Conservation (phyloP, 352 stramenopile genomes). For the Phytophthora colocasiae region DNA sequence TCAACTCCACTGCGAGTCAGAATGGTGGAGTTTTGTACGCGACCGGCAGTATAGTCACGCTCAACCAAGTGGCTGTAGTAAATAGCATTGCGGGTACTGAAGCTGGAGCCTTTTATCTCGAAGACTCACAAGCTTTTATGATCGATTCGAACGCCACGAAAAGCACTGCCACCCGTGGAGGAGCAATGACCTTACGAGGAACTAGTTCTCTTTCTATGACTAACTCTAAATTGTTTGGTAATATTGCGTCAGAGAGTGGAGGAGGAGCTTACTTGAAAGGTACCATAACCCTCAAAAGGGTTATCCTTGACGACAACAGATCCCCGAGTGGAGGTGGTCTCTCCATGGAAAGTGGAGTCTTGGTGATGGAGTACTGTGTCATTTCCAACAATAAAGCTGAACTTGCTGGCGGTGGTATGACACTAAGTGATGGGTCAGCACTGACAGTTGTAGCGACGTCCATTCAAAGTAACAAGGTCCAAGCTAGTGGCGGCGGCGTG, state of each 20-base stretch:
- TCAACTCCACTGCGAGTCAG: slow-evolving; percentile 10
- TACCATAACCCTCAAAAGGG: slow-evolving; percentile 12
- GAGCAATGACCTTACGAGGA: slow-evolving; percentile 31
- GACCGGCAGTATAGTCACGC: slow-evolving; percentile 14
- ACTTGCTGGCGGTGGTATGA: slow-evolving; percentile 23
- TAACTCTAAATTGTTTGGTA: slow-evolving; percentile 11
- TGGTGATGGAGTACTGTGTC: slow-evolving; percentile 20
- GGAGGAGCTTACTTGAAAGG: slow-evolving; percentile 27
- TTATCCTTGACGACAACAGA: slow-evolving; percentile 13
- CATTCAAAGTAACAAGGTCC: slow-evolving; percentile 20
- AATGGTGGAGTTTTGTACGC: slow-evolving; percentile 42
- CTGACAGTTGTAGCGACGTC: slow-evolving; percentile 8
- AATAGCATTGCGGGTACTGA: slow-evolving; percentile 22
- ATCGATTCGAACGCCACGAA: slow-evolving; percentile 33
- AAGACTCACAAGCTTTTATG: slow-evolving; percentile 25
- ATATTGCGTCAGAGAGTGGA: slow-evolving; percentile 31
- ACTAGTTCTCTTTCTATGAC: slow-evolving; percentile 15
- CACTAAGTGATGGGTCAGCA: slow-evolving; percentile 11
- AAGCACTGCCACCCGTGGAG: slow-evolving; percentile 32
- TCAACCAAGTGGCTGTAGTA: slow-evolving; percentile 22
- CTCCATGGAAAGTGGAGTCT: slow-evolving; percentile 20
- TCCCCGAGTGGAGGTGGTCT: slow-evolving; percentile 31
- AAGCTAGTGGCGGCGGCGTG: slow-evolving; percentile 23
- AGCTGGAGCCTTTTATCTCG: slow-evolving; percentile 43
- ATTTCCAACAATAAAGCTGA: slow-evolving; percentile 22